These are phyloP conservation scores for Aquilaria agallochum DNA, from an alignment of 441 rosid species.

Conservation along the genomic window DNA sequence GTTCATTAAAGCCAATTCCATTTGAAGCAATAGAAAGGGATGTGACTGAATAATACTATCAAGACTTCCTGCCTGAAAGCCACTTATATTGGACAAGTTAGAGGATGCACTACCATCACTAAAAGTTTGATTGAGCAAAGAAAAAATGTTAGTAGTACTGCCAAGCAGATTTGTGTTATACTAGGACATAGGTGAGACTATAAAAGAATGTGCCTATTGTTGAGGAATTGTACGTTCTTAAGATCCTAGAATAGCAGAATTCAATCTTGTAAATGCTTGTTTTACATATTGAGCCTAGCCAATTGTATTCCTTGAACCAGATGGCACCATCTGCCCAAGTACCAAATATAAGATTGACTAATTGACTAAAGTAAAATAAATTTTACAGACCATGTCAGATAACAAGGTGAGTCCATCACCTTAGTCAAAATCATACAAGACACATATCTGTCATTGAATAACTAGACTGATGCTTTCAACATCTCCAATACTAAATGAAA, in stretches of 20 bases:
- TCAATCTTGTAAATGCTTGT: conserved; percentile 21
- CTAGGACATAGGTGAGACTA: conserved; percentile 24
- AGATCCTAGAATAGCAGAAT: conserved; percentile 28
- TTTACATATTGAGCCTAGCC: conserved; percentile 26
- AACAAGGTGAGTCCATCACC: neutral
- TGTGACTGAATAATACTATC: conserved; percentile 24
- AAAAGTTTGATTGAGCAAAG: conserved; percentile 28
- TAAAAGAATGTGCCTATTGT: conserved; percentile 23
- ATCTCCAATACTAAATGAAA: too few species aligned
- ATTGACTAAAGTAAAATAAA: conserved; percentile 7
- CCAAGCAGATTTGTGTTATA: conserved; percentile 29
- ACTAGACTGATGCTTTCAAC: conserved; percentile 1
- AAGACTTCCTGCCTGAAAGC: conserved; percentile 21
- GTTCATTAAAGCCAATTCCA: conserved; percentile 23
- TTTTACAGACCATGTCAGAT: neutral
- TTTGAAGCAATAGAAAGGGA: conserved; percentile 19
- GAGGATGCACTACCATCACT: conserved; percentile 23
- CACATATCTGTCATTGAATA: neutral
- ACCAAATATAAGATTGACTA: conserved; percentile 1
- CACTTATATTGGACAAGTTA: conserved; percentile 16
- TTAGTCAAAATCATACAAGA: too few species aligned
- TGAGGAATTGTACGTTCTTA: conserved; percentile 27
- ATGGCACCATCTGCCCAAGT: conserved; percentile 21
- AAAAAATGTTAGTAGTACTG: conserved; percentile 19
- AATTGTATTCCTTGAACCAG: conserved; percentile 25